phyloP scores from a whole-genome alignment of 2,329 filamentous ascomycete genomes.

The Fulvia fulva region DNA sequence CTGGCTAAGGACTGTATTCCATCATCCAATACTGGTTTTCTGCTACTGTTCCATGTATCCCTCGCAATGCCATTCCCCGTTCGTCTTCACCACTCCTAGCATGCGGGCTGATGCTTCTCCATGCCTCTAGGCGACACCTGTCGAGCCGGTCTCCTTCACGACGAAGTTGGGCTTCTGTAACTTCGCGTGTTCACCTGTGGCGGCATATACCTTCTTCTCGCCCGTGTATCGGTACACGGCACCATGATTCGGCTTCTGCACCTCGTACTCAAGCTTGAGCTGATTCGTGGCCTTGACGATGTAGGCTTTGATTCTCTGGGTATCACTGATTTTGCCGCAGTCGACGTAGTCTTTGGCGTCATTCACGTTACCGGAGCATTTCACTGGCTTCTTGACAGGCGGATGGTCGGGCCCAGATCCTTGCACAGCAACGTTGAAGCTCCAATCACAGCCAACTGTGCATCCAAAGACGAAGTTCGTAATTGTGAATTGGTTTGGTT shows the following conservation, averaged over 20 bases:
- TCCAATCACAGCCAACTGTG: constrained; percentile 21
- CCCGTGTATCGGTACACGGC: constrained; percentile 17
- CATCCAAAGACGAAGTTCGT: constrained; percentile 28
- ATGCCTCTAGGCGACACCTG: constrained; percentile 14
- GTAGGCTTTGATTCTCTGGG: constrained; percentile 17
- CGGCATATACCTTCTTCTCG: constrained; percentile 22
- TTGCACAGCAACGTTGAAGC: constrained; percentile 20
- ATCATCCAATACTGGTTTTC: too few relatives aligned
- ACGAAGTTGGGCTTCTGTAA: constrained; percentile 18
- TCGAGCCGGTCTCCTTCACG: constrained; percentile 16
- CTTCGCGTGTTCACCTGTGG: constrained; percentile 16
- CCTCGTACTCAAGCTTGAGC: constrained; percentile 22
- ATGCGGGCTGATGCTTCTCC: too few relatives aligned
- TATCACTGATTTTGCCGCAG: constrained; percentile 18
- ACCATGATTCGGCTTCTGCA: constrained; percentile 4
- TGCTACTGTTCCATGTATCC: too few relatives aligned
- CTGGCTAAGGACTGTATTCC: too few relatives aligned
- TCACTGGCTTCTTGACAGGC: constrained; percentile 10
- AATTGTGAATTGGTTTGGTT: constrained; percentile 16
- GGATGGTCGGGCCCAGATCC: constrained; percentile 18
- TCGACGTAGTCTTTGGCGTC: constrained; percentile 22
- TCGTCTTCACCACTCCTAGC: too few relatives aligned
- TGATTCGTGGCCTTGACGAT: constrained; percentile 19
- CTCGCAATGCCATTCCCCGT: too few relatives aligned
- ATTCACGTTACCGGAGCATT: constrained; percentile 17